phyloP scores from a whole-genome alignment of 176 grass and related monocot species.

The Juncus effusus region DNA sequence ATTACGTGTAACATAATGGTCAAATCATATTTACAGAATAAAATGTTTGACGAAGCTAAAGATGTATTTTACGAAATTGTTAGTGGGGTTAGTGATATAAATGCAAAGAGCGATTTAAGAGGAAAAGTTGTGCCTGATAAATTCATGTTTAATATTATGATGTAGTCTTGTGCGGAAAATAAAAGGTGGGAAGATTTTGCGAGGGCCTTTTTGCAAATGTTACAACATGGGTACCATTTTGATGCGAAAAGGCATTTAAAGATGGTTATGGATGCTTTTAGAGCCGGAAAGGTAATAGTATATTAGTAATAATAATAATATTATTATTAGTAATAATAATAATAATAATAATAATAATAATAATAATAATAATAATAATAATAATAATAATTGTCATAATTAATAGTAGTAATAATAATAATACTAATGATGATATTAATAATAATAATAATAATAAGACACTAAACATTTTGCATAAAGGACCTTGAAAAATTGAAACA shows the following conservation, averaged over 20 bases:
- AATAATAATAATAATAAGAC: neutral
- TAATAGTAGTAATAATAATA: conserved; percentile 3
- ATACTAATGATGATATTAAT: neutral
- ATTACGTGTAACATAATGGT: conserved; percentile 86
- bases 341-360: too few species aligned
- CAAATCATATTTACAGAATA: conserved; percentile 65
- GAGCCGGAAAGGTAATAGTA: conserved; percentile 72
- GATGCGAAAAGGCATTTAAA: conserved; percentile 64
- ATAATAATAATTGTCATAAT: too few species aligned
- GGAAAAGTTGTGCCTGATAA: conserved; percentile 63
- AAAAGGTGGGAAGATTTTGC: conserved; percentile 71
- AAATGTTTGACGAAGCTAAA: conserved; percentile 73
- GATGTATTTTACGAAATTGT: conserved; percentile 59
- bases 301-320: too few species aligned
- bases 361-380: too few species aligned
- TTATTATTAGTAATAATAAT: too few species aligned
- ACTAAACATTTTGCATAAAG: conserved; percentile 10
- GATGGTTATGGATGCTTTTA: conserved; percentile 63
- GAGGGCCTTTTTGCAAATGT: conserved; percentile 32
- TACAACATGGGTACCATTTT: conserved; percentile 57
- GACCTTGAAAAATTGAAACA: conserved; percentile 4
- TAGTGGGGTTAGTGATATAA: conserved; percentile 36
- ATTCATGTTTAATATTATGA: conserved; percentile 94
- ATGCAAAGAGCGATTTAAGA: conserved; percentile 32
- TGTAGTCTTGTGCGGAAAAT: conserved; percentile 63